A percentile compares a stretch with the other conserved stretches of the same genome.
phyloP scores from a whole-genome alignment of 495 filamentous ascomycete species.

The Hypoxylon fuscum region DNA sequence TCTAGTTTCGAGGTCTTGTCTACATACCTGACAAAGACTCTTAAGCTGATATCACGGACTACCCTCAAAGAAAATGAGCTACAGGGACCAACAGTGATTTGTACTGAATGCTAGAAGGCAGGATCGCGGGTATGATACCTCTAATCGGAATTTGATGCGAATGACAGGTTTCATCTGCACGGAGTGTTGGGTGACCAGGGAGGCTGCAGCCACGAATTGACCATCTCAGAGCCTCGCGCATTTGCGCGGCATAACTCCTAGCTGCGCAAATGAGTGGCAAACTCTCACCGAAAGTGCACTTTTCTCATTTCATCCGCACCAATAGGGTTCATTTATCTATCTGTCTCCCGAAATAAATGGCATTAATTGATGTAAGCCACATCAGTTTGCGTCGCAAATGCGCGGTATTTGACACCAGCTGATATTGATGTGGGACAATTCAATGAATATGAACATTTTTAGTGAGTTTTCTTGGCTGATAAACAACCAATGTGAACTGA shows the following conservation, averaged over 20 bases:
- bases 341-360: not conserved
- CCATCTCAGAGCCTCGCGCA: conserved; percentile 17
- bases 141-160: too few relatives aligned
- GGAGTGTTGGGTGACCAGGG: too few relatives aligned
- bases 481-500: not conserved
- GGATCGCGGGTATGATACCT: too few relatives aligned
- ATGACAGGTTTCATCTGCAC: too few relatives aligned
- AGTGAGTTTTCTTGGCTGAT: not conserved
- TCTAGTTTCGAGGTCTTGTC: too few relatives aligned
- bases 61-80: too few relatives aligned
- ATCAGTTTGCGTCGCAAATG: conserved; percentile 21
- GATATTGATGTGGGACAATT: not conserved
- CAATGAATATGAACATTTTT: not conserved
- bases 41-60: too few relatives aligned
- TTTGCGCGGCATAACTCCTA: conserved; percentile 17
- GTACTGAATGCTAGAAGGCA: too few relatives aligned
- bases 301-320: conserved; percentile 1
- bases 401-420: not conserved
- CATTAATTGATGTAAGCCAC: conserved; percentile 13
- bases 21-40: too few relatives aligned
- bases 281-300: conserved; percentile 19
- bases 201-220: too few relatives aligned
- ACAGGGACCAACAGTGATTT: too few relatives aligned
- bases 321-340: conserved; percentile 6
- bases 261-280: conserved; percentile 26